Conservation (phyloP, 2,329 filamentous ascomycete species). For the Ceratocystis papillata region DNA sequence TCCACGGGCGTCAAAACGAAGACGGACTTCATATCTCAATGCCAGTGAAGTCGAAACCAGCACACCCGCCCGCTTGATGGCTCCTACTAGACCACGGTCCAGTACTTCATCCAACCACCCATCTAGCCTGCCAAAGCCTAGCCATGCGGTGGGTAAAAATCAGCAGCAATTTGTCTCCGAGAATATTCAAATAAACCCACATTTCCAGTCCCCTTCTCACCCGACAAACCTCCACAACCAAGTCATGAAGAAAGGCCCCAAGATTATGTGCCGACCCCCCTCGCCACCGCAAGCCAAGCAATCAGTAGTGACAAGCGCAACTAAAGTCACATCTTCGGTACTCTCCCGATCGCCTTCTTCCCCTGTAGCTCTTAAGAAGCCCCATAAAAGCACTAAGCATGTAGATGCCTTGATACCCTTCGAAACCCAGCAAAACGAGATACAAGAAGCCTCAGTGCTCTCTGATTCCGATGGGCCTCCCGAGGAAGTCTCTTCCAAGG, state of each 20-base stretch:
- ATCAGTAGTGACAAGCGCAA: neutral
- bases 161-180: neutral
- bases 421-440: neutral
- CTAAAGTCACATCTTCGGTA: neutral
- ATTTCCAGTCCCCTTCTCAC: neutral
- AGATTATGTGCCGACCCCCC: neutral
- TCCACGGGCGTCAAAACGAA: constrained; percentile 7
- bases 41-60: constrained; percentile 23
- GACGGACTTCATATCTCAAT: constrained; percentile 10
- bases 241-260: neutral
- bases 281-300: neutral
- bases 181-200: neutral
- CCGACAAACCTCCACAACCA: neutral
- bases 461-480: constrained; percentile 31
- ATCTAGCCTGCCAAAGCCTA: neutral
- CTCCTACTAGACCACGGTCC: constrained; percentile 2
- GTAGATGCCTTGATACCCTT: neutral
- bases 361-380: neutral
- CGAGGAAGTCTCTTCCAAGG: constrained; percentile 10
- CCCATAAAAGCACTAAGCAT: neutral
- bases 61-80: constrained; percentile 16
- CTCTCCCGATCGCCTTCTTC: neutral
- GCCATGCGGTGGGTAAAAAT: neutral
- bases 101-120: neutral
- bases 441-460: constrained; percentile 21